Conservation (phyloP, 805 yeast species). For the Clavispora vitiphila region DNA sequence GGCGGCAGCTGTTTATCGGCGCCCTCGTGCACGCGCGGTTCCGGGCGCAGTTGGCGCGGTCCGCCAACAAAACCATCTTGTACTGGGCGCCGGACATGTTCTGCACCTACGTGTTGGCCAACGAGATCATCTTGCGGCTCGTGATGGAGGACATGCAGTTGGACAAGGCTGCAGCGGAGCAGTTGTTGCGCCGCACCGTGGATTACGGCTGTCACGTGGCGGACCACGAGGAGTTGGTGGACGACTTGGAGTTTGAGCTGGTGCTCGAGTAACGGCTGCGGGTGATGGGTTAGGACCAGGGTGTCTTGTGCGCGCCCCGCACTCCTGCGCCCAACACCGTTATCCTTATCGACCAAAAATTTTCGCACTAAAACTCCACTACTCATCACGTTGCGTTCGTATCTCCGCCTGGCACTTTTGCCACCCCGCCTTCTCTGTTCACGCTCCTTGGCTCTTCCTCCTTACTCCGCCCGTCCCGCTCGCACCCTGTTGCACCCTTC, state of each 20-base stretch:
- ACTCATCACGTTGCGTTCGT: constrained; percentile 1
- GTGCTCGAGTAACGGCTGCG: too few species aligned
- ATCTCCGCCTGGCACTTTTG: not conserved
- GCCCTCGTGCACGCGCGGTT: constrained; percentile 26
- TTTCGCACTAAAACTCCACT: not conserved
- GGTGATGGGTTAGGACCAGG: too few species aligned
- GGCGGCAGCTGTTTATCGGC: constrained; percentile 51
- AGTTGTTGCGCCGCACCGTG: constrained; percentile 40
- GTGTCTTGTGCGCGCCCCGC: constrained; percentile 1
- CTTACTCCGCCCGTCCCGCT: not conserved
- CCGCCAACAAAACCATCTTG: constrained; percentile 39
- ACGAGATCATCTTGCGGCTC: constrained; percentile 52
- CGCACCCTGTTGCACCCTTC: not conserved
- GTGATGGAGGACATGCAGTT: constrained; percentile 42
- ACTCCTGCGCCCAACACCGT: not conserved
- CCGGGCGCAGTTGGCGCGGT: constrained; percentile 19
- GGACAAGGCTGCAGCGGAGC: constrained; percentile 41
- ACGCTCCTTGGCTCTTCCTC: not conserved
- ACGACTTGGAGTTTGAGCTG: constrained; percentile 22
- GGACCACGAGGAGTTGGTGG: constrained; percentile 25
- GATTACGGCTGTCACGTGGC: constrained; percentile 43
- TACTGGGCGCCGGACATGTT: constrained; percentile 63
- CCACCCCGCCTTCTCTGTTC: not conserved
- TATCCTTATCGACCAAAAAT: not conserved
- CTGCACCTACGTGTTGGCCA: constrained; percentile 54